Conservation (phyloP, 1,139 yeast genomes). For the Dujonia santamariae region DNA sequence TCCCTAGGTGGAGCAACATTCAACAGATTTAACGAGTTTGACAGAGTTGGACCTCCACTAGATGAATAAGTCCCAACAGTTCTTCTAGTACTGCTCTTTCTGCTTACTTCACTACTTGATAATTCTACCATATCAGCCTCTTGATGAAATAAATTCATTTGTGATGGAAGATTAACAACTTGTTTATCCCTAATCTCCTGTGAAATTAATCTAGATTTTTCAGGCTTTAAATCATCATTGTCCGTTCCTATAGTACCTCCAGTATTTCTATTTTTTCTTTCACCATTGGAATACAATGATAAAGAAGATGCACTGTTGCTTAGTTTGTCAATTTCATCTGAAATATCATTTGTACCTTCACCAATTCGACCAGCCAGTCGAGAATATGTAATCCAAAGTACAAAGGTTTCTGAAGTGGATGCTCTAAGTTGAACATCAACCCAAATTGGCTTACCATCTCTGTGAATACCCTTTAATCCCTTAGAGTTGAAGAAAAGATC, state of each 20-base stretch:
- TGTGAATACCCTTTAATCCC: constrained; percentile 66
- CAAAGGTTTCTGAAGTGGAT: constrained; percentile 53
- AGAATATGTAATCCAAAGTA: constrained; percentile 88
- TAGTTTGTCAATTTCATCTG: constrained; percentile 25
- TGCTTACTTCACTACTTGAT: constrained; percentile 26
- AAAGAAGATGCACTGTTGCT: constrained; percentile 19
- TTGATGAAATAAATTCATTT: constrained; percentile 40
- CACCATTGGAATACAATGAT: constrained; percentile 12
- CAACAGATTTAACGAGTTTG: constrained; percentile 5
- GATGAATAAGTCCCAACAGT: constrained; percentile 26
- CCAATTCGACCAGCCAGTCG: constrained; percentile 29
- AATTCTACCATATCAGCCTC: constrained; percentile 28
- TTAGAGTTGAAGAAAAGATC: constrained; percentile 54
- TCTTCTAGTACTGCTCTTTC: constrained; percentile 36
- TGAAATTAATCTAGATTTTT: not conserved
- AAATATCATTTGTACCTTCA: constrained; percentile 18
- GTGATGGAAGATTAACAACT: constrained; percentile 48
- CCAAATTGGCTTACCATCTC: constrained; percentile 61
- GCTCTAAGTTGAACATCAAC: constrained; percentile 83
- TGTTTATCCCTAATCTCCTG: not conserved
- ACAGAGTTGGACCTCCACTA: constrained; percentile 20
- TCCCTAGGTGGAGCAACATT: constrained; percentile 7
- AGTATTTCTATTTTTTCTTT: constrained; percentile 1
- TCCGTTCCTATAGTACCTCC: constrained; percentile 2
- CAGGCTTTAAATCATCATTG: constrained; percentile 1